A percentile compares a stretch with the other conserved stretches of the same genome.
These are phyloP conservation scores for Tetraselmis chui DNA, from an alignment of 139 green algal genomes.

Conservation along the genomic window DNA sequence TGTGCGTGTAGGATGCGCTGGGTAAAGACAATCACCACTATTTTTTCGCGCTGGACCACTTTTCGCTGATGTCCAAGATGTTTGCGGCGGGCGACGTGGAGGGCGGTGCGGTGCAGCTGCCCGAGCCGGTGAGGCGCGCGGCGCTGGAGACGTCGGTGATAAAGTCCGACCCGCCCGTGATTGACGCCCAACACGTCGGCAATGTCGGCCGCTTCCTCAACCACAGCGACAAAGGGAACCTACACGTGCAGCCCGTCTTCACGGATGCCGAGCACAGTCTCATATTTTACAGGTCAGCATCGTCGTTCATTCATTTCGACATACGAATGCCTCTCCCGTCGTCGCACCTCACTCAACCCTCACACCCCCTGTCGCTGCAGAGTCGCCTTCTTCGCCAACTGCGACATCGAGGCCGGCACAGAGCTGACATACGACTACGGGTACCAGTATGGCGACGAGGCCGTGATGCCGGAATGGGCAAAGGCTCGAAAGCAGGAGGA, in stretches of 20 bases:
- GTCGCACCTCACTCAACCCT: too few relatives aligned
- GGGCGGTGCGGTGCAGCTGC: neutral
- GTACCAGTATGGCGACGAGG: neutral
- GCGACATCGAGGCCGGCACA: conserved; percentile 32
- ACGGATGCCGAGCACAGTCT: conserved; percentile 20
- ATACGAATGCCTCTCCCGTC: too few relatives aligned
- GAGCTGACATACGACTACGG: conserved; percentile 60
- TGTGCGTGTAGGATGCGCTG: neutral
- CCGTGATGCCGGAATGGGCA: neutral
- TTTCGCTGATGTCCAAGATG: conserved; percentile 5
- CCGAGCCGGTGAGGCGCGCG: neutral
- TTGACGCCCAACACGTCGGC: conserved; percentile 32
- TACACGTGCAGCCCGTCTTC: conserved; percentile 49
- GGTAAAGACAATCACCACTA: neutral
- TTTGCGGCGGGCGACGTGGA: conserved; percentile 31
- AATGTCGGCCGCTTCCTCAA: conserved; percentile 75
- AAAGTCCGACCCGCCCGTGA: conserved; percentile 3
- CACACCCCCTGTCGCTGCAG: neutral
- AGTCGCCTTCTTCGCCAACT: conserved; percentile 4
- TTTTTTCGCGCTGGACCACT: neutral
- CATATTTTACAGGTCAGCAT: conserved; percentile 28
- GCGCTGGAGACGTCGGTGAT: neutral
- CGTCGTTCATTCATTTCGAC: neutral
- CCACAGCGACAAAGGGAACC: conserved; percentile 54
- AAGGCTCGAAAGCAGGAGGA: too few relatives aligned